These are phyloP conservation scores for Tetrahymena malaccensis DNA, from an alignment of 73 alveolate species.

Conservation along the genomic window DNA sequence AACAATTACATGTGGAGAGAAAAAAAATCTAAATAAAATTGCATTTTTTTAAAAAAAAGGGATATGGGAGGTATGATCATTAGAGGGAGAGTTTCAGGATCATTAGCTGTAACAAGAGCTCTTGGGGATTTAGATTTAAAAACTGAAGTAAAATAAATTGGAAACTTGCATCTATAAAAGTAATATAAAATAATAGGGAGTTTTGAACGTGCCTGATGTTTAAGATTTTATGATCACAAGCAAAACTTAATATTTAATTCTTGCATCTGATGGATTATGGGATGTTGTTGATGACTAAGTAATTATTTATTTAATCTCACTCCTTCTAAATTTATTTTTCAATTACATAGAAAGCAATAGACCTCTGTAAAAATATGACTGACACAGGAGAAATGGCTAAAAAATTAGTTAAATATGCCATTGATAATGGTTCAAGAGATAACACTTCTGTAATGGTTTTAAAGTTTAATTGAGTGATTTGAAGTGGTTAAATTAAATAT, in stretches of 20 bases:
- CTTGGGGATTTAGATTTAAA: slow-evolving; percentile 92
- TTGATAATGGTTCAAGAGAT: slow-evolving; percentile 77
- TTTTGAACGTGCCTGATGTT: slow-evolving; percentile 59
- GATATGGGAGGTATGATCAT: slow-evolving; percentile 55
- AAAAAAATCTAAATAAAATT: slow-evolving; percentile 11
- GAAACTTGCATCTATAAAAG: not conserved
- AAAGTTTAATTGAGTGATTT: not conserved
- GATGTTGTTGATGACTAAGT: slow-evolving; percentile 72
- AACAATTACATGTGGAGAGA: too few species aligned
- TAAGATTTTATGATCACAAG: slow-evolving; percentile 43
- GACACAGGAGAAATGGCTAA: slow-evolving; percentile 53
- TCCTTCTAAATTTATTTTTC: not conserved
- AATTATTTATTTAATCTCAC: slow-evolving; percentile 10
- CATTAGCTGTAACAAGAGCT: slow-evolving; percentile 88
- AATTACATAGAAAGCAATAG: slow-evolving; percentile 38
- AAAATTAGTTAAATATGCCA: slow-evolving; percentile 54
- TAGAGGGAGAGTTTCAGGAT: slow-evolving; percentile 86
- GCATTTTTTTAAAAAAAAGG: slow-evolving; percentile 14
- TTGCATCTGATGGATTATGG: slow-evolving; percentile 87
- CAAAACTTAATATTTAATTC: slow-evolving; percentile 48
- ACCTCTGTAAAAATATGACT: slow-evolving; percentile 13
- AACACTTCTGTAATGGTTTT: slow-evolving; percentile 47
- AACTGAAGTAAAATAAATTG: slow-evolving; percentile 20
- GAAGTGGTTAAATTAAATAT: not conserved
- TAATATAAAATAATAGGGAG: slow-evolving; percentile 29